These are phyloP conservation scores for Leccinellum rugosiceps DNA, from an alignment of 768 basidiomycete species.

Conservation along the genomic window DNA sequence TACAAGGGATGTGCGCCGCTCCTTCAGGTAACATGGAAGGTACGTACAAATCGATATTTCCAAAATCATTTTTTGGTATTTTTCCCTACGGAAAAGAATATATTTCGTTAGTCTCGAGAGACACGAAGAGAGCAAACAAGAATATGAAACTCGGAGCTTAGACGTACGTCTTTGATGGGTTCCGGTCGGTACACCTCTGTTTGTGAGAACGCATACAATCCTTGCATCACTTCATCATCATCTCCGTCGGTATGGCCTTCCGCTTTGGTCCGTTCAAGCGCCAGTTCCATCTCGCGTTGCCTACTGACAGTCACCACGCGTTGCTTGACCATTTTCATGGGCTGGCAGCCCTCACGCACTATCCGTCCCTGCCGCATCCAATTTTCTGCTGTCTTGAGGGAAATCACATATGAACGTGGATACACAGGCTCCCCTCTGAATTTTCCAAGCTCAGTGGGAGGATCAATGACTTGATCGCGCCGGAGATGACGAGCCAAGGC, in stretches of 20 bases:
- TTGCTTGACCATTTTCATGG: constrained; percentile 87
- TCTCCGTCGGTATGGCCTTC: constrained; percentile 38
- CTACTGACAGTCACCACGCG: constrained; percentile 77
- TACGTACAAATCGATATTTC: constrained; percentile 95
- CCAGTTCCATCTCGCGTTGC: constrained; percentile 68
- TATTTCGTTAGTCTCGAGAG: constrained; percentile 2
- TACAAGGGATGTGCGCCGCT: constrained; percentile 87
- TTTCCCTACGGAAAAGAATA: constrained; percentile 58
- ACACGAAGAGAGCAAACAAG: constrained; percentile 3
- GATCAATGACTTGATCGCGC: constrained; percentile 82
- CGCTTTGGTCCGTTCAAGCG: constrained; percentile 38
- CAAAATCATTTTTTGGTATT: constrained; percentile 93
- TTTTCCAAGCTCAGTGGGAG: constrained; percentile 78
- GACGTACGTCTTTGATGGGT: constrained; percentile 84
- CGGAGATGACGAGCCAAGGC: constrained; percentile 84
- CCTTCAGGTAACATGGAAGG: constrained; percentile 92
- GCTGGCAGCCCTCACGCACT: constrained; percentile 71
- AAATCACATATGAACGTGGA: constrained; percentile 76
- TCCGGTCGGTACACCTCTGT: constrained; percentile 78
- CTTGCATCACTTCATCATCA: constrained; percentile 74
- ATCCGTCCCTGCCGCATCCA: constrained; percentile 88
- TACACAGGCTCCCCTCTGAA: constrained; percentile 95
- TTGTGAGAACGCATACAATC: constrained; percentile 80
- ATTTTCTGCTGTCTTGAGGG: constrained; percentile 87
- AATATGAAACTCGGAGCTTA: constrained; percentile 36